Base-by-base conservation (phyloP, 2,329 filamentous ascomycete genomes). In the Colletotrichum shisoi region DNA sequence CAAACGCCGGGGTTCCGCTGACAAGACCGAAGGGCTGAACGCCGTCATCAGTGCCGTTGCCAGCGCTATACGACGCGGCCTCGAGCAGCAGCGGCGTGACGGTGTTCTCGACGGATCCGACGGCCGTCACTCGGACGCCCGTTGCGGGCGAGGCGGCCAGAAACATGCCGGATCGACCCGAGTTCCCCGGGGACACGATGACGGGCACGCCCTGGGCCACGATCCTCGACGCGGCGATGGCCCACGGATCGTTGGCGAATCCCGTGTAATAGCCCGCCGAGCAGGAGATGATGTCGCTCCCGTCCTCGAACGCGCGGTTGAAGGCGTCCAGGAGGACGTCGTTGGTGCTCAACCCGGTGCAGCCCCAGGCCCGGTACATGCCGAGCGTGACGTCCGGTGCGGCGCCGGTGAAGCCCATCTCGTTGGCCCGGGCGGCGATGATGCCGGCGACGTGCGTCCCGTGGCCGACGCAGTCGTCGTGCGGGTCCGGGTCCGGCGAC, bases 271-370 rank as follows among this genome's bases (percentile, higher is more conserved):
- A 62, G 15, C 73, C 74, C 3, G 73, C 61, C 1, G 73, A 75
- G 21, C 71, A 65, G 15, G 73, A 74, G 63, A 78, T 77, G 66
- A 78, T 73, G 17, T 77, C 71, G 57, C 71, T 72, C 3, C 77
- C 78, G 24, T 79, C 80, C 48, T 81, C 77, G 45, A 77, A 80
- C 0, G 81, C 81, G 68, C 73, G 77, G 60, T 79, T 78, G 70
- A 80, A 80, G 12, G 77, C 80, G 6, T 74, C 74, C 40, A 80
- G 76, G 31, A 83, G 65, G 8, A 82, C 71, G 58, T 83, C 81
- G 53, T 77, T 78, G 7, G 72, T 71, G 17, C 74, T 71, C 46
- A 62, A 65, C 7, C 76, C 77, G 11, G 57, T 45, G 64, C 79
- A 81, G 44, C 74, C 76, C 57, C 78, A 76, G 13, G 79, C 76